These are phyloP conservation scores for Hemerocallis citrina DNA, from an alignment of 106 monocot genomes.

Conservation along the genomic window DNA sequence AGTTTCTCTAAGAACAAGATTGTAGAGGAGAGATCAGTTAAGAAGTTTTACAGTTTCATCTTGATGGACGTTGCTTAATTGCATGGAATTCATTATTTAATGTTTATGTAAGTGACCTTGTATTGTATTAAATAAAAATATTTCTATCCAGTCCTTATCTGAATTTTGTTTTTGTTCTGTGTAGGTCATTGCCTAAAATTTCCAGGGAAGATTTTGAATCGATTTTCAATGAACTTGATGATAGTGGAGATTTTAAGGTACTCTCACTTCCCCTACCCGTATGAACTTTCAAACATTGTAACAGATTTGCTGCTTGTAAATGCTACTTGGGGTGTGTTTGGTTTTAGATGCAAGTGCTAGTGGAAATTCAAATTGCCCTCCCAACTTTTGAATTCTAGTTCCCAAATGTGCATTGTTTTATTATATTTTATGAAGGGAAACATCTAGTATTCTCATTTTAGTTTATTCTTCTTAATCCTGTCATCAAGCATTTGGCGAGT, in stretches of 20 bases:
- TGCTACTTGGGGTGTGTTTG: not conserved
- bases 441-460: no score
- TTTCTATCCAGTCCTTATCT: not conserved
- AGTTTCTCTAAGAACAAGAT: no score
- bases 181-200: conserved; percentile 82
- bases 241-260: conserved; percentile 96
- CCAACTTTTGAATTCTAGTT: not conserved
- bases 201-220: conserved; percentile 90
- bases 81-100: not conserved
- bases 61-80: no score
- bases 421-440: no score
- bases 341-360: not conserved
- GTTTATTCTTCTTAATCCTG: no score
- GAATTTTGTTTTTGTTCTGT: not conserved
- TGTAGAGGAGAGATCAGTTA: no score
- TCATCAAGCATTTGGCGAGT: no score
- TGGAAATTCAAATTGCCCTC: not conserved
- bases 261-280: not conserved
- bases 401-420: not conserved
- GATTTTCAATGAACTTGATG: conserved; percentile 86
- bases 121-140: not conserved
- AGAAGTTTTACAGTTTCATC: no score
- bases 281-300: not conserved
- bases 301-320: not conserved
- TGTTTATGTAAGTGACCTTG: not conserved